These are phyloP conservation scores for Pseudopithomyces chartarum DNA, from an alignment of 2,329 filamentous ascomycete genomes.

Conservation along the genomic window DNA sequence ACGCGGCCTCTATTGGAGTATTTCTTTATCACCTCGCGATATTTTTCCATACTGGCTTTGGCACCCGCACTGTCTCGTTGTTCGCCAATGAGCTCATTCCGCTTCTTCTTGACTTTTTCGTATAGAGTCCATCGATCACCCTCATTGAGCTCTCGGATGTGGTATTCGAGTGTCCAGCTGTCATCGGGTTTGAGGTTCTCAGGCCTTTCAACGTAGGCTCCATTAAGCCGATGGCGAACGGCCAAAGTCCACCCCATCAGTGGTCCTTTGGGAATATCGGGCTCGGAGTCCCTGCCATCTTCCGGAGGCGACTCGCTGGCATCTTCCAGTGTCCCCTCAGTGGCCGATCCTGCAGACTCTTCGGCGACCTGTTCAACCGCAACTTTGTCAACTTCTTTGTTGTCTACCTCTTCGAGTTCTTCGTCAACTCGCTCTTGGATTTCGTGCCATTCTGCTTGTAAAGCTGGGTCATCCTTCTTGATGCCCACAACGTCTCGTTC, in stretches of 20 bases:
- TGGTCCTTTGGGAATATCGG: slow-evolving; percentile 24
- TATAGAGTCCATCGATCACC: slow-evolving; percentile 25
- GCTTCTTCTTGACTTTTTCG: slow-evolving; percentile 57
- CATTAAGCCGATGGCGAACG: slow-evolving; percentile 74
- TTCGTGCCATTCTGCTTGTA: slow-evolving; percentile 37
- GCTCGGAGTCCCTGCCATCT: slow-evolving; percentile 8
- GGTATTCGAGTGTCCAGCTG: slow-evolving; percentile 79
- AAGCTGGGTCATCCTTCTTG: slow-evolving; percentile 31
- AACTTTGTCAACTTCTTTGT: slow-evolving; percentile 16
- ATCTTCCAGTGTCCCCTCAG: slow-evolving; percentile 1
- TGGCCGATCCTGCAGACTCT: not conserved
- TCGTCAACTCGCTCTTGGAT: slow-evolving; percentile 40
- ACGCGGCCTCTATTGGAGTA: slow-evolving; percentile 61
- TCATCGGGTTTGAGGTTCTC: slow-evolving; percentile 50
- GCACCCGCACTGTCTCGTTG: slow-evolving; percentile 47
- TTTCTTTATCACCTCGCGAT: slow-evolving; percentile 49
- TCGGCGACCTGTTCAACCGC: not conserved
- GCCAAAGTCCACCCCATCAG: slow-evolving; percentile 74
- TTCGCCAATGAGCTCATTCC: slow-evolving; percentile 50
- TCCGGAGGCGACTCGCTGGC: not conserved
- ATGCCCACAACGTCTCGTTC: slow-evolving; percentile 65
- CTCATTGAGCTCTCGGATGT: slow-evolving; percentile 62
- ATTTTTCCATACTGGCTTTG: slow-evolving; percentile 47
- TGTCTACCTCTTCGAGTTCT: slow-evolving; percentile 31
- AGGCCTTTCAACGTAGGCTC: slow-evolving; percentile 66